Percentiles rank a stretch among this genome's conserved stretches.
phyloP scores from a whole-genome alignment of 768 basidiomycete species.

The Cystobasidium onofrii region DNA sequence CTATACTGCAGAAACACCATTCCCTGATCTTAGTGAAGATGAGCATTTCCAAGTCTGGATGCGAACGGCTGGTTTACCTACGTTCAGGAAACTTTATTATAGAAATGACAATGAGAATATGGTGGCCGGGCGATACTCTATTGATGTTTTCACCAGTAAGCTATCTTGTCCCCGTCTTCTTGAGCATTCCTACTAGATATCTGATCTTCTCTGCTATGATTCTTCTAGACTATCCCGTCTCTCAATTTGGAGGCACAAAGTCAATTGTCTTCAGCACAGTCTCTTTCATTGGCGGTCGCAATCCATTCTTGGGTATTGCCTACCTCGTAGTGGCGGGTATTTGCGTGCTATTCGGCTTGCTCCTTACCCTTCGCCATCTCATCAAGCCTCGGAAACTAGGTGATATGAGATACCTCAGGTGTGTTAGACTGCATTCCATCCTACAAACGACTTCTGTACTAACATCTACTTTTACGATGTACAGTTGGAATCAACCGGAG shows the following conservation, averaged over 20 bases:
- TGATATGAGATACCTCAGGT: conserved; percentile 37
- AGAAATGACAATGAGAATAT: conserved; percentile 74
- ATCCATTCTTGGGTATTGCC: conserved; percentile 96
- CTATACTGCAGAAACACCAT: conserved; percentile 57
- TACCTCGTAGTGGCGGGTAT: conserved; percentile 82
- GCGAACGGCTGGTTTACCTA: conserved; percentile 92
- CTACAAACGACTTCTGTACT: neutral
- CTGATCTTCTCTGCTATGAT: neutral
- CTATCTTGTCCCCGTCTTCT: conserved; percentile 39
- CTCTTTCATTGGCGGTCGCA: conserved; percentile 97
- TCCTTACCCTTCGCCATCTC: conserved; percentile 82
- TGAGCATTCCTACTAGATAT: neutral
- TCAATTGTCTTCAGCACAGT: conserved; percentile 94
- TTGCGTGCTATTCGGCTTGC: conserved; percentile 76
- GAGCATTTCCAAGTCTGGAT: conserved; percentile 99
- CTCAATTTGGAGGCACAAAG: conserved; percentile 85
- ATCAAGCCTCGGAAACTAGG: conserved; percentile 72
- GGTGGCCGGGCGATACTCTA: conserved; percentile 63
- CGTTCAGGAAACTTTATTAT: conserved; percentile 89
- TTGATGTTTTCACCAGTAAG: conserved; percentile 74
- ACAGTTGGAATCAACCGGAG: conserved; percentile 30
- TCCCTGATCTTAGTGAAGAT: conserved; percentile 65
- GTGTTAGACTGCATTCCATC: neutral
- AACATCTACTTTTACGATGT: neutral
- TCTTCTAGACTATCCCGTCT: conserved; percentile 78